These are phyloP conservation scores for Trichosporon sp. DNA, from an alignment of 1,284 basidiomycete genomes.

Conservation along the genomic window DNA sequence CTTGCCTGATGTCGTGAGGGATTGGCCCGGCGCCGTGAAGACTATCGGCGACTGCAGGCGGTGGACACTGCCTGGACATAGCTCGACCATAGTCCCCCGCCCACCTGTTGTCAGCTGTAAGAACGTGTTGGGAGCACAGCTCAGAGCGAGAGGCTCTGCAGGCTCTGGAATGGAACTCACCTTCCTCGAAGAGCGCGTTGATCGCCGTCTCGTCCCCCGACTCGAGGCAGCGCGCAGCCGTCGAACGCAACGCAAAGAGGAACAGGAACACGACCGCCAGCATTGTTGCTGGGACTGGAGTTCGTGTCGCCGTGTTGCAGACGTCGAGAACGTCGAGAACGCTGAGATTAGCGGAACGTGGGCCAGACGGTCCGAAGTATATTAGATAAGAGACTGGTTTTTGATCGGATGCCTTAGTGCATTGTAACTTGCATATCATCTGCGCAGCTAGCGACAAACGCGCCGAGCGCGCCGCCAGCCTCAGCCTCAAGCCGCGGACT, in stretches of 20 bases:
- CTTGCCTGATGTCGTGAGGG: slow-evolving; percentile 39
- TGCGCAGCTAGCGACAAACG: not conserved
- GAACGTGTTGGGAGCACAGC: not conserved
- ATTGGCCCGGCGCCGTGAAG: slow-evolving; percentile 41
- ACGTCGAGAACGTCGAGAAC: too few relatives aligned
- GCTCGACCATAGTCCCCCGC: slow-evolving; percentile 27
- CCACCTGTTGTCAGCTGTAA: slow-evolving; percentile 31
- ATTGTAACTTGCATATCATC: too few relatives aligned
- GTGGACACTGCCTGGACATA: slow-evolving; percentile 45
- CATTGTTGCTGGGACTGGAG: not conserved
- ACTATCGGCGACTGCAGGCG: slow-evolving; percentile 35
- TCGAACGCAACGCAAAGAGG: not conserved
- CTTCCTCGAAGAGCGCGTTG: slow-evolving; percentile 35
- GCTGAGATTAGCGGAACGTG: too few relatives aligned
- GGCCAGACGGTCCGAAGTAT: too few relatives aligned
- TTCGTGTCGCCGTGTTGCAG: not conserved
- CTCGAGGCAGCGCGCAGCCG: slow-evolving; percentile 26
- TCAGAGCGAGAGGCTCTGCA: too few relatives aligned
- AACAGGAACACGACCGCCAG: not conserved
- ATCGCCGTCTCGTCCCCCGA: slow-evolving; percentile 41
- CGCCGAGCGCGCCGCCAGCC: too few relatives aligned
- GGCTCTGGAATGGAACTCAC: too few relatives aligned
- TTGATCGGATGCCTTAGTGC: too few relatives aligned
- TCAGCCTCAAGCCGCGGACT: too few relatives aligned
- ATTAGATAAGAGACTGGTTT: not conserved